phyloP scores from a whole-genome alignment of 306 rosid genomes.

The Trifolium subterraneum region DNA sequence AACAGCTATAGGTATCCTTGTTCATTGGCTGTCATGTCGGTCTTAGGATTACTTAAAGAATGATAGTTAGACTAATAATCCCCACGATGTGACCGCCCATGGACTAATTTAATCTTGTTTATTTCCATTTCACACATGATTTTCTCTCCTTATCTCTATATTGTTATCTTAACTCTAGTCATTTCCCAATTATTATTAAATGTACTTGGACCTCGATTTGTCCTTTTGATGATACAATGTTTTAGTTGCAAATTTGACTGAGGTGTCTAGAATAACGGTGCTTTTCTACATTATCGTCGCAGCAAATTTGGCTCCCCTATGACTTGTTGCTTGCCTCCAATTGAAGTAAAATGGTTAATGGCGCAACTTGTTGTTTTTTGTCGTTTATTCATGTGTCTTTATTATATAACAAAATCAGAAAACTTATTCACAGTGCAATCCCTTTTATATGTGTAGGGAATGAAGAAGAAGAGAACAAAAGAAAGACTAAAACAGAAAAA shows the following conservation, averaged over 20 bases:
- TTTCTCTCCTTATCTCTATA: slow-evolving; percentile 30
- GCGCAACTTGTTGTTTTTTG: too few relatives aligned
- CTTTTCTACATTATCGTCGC: too few relatives aligned
- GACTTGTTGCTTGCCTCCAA: slow-evolving; percentile 60
- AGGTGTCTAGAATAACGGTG: neutral
- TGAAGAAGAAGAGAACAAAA: neutral
- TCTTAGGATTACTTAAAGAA: slow-evolving; percentile 33
- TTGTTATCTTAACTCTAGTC: neutral
- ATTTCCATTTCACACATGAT: slow-evolving; percentile 36
- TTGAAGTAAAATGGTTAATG: too few relatives aligned
- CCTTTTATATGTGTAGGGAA: neutral
- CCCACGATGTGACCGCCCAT: slow-evolving; percentile 66
- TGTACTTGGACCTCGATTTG: neutral
- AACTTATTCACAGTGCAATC: too few relatives aligned
- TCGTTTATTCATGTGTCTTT: too few relatives aligned
- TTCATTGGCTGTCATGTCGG: slow-evolving; percentile 55
- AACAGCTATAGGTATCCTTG: slow-evolving; percentile 49
- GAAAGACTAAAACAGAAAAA: neutral
- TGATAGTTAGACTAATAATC: slow-evolving; percentile 45
- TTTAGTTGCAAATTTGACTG: too few relatives aligned
- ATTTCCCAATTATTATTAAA: slow-evolving; percentile 5
- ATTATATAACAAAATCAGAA: too few relatives aligned
- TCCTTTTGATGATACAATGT: neutral
- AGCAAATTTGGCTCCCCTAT: slow-evolving; percentile 34
- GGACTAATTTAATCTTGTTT: slow-evolving; percentile 34